phyloP scores from a whole-genome alignment of 345 rosid genomes.

The Eucalyptus cloeziana region DNA sequence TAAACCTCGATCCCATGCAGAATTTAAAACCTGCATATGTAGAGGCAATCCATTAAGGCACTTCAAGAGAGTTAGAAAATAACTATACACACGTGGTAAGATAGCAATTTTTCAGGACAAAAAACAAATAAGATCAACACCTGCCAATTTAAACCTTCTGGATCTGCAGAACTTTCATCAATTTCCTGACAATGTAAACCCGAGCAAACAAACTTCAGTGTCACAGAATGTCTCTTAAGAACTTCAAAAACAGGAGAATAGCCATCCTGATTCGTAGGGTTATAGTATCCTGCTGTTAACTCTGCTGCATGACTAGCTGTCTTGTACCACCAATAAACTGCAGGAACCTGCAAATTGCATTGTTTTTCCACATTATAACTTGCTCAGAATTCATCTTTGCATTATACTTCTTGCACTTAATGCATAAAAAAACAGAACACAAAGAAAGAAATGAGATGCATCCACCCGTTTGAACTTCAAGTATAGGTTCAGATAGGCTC shows the following conservation, averaged over 20 bases:
- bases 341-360: conserved; percentile 59
- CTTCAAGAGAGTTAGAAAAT: neutral
- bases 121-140: neutral
- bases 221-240: conserved; percentile 58
- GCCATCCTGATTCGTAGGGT: conserved; percentile 85
- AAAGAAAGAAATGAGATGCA: neutral
- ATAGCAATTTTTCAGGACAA: neutral
- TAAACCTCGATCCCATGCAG: conserved; percentile 82
- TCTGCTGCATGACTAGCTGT: conserved; percentile 91
- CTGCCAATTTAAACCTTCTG: conserved; percentile 94
- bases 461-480: neutral
- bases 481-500: neutral
- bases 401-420: neutral
- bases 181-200: conserved; percentile 45
- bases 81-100: neutral
- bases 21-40: conserved; percentile 51
- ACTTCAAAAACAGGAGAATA: conserved; percentile 61
- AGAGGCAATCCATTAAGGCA: neutral
- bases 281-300: conserved; percentile 80
- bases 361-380: neutral
- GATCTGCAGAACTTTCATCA: conserved; percentile 63
- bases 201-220: conserved; percentile 55
- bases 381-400: neutral
- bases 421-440: neutral
- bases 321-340: conserved; percentile 87